phyloP scores from a whole-genome alignment of 1,284 basidiomycete species.

The Xanthoconium separans region DNA sequence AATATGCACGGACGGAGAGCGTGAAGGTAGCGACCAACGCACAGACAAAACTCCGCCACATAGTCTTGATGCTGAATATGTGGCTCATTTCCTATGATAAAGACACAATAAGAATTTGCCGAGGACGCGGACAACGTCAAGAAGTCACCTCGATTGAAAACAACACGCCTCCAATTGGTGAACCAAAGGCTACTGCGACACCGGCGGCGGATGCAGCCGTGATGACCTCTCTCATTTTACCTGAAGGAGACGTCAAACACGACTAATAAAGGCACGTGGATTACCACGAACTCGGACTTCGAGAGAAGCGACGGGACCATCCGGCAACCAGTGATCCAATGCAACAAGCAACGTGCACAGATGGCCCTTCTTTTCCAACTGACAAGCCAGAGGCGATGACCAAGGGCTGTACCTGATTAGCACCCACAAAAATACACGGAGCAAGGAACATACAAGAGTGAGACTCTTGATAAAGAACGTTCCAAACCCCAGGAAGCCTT shows the following conservation, averaged over 20 bases:
- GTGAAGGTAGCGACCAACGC: conserved; percentile 96
- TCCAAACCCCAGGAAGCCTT: conserved; percentile 87
- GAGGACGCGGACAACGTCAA: neutral
- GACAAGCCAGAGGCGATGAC: conserved; percentile 98
- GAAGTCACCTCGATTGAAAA: conserved; percentile 77
- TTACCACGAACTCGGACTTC: conserved; percentile 76
- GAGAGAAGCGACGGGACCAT: conserved; percentile 78
- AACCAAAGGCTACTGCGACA: conserved; percentile 96
- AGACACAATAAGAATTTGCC: conserved; percentile 4
- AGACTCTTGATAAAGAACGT: conserved; percentile 92
- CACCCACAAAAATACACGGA: conserved; percentile 1
- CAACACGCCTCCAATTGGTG: conserved; percentile 95
- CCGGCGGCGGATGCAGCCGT: conserved; percentile 97
- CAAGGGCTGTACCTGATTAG: conserved; percentile 63
- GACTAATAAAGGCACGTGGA: conserved; percentile 2
- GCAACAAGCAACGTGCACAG: conserved; percentile 96
- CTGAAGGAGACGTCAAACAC: conserved; percentile 40
- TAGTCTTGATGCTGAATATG: conserved; percentile 94
- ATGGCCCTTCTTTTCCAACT: conserved; percentile 98
- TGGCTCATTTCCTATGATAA: conserved; percentile 92
- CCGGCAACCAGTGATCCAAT: conserved; percentile 88
- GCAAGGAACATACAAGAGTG: conserved; percentile 65
- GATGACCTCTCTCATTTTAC: conserved; percentile 93
- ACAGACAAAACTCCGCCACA: conserved; percentile 98
- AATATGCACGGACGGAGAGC: conserved; percentile 67